Evolutionary conservation across 1,139 yeast species (phyloP), one percentile per base, ranked within the genome.

Genomic region (Pichia sp.): DNA sequence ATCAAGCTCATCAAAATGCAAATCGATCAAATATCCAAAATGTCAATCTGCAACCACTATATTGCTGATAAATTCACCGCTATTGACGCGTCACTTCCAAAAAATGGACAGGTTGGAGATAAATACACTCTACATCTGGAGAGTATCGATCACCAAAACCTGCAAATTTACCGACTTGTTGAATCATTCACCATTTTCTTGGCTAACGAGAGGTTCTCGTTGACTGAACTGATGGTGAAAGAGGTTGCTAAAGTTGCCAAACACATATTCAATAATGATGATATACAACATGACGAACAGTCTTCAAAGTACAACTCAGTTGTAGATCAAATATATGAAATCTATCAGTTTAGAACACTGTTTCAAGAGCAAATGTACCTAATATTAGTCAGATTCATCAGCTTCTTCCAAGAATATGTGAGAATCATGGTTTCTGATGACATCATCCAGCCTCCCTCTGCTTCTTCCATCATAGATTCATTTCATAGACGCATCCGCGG

Each of bases 91-190:
- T 29, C 21, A 9, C 23, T 32, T 11, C 37, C 38, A 12, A 16
- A 26, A 15, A 16, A 17, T 10, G 18, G 19, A 2, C 7, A 9
- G 5, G 14, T 7, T 14, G 21, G 15, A 16, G 4, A 51, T 7
- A 38, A 41, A 11, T 50, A 51, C 22, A 44, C 46, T 22, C 25
- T 49, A 18, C 44, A 40, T 18, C 17, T 30, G 13, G 46, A 42
- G 8, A 43, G 47, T 27, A 33, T 39, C 4, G 35, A 38, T 13
- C 17, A 26, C 5, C 46, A 48, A 35, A 37, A 38, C 14, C 31
- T 30, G 16, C 14, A 30, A 15, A 18, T 38, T 9, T 35, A 32
- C 18, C 17, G 16, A 1, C 10, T 38, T 11, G 24, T 38, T 11
- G 27, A 24, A 20, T 18, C 22, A 14, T 35, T 38, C 8, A 21